Conservation (phyloP, 306 rosid genomes). For the Glycine latifolia region DNA sequence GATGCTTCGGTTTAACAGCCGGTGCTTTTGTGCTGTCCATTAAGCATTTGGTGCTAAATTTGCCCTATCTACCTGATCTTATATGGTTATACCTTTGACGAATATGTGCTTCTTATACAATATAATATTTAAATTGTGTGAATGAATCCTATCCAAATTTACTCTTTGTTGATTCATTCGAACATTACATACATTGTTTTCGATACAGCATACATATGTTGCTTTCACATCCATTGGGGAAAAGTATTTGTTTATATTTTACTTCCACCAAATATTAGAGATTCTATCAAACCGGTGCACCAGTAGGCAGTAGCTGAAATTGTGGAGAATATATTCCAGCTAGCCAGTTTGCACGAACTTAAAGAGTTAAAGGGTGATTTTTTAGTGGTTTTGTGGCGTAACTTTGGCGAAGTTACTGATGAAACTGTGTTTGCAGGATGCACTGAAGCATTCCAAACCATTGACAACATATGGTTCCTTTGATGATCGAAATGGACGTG, state of each 20-base stretch:
- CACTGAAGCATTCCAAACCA: conserved; percentile 62
- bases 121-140: not conserved
- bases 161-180: not conserved
- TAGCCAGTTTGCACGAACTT: not conserved
- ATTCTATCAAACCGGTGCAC: not conserved
- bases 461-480: conserved; percentile 71
- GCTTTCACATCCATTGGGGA: not conserved
- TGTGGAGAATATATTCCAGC: not conserved
- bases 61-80: not conserved
- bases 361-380: not conserved
- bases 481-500: conserved; percentile 60
- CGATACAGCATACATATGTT: not conserved
- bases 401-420: not conserved
- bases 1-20: no score
- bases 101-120: no score
- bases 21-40: not conserved
- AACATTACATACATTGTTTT: conserved; percentile 21
- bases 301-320: not conserved
- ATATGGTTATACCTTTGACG: not conserved
- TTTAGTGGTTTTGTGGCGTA: not conserved
- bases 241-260: not conserved
- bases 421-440: conserved; percentile 61
- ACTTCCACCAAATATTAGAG: not conserved
- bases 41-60: not conserved
- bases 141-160: conserved; percentile 3